A percentile compares a stretch with the other conserved stretches of the same genome.
Evolutionary conservation across 2,329 filamentous ascomycete genomes (phyloP).

Genomic region (Ceratocystis albifundus): DNA sequence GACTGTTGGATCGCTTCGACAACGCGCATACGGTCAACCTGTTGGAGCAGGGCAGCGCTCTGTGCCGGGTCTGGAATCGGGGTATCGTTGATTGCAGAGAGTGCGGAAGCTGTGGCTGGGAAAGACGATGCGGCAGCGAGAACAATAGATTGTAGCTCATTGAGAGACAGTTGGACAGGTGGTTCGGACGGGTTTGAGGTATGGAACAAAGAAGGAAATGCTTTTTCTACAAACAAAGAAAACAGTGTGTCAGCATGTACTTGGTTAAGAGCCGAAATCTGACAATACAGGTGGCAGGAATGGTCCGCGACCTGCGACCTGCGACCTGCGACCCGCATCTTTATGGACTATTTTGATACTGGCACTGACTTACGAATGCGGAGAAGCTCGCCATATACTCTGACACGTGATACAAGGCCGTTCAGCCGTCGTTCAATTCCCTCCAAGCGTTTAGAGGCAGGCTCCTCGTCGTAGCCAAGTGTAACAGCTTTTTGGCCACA

Average conservation of each 20-base stretch:
- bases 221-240: slow-evolving; percentile 36
- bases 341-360: neutral
- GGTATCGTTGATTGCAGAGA: slow-evolving; percentile 46
- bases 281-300: neutral
- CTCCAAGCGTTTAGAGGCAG: slow-evolving; percentile 37
- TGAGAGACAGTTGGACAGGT: slow-evolving; percentile 41
- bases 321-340: too few relatives aligned
- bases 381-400: slow-evolving; percentile 48
- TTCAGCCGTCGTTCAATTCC: slow-evolving; percentile 45
- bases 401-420: slow-evolving; percentile 38
- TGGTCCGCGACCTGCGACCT: too few relatives aligned
- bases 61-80: slow-evolving; percentile 45
- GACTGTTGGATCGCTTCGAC: slow-evolving; percentile 49
- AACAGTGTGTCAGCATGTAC: neutral
- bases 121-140: slow-evolving; percentile 46
- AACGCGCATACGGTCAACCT: slow-evolving; percentile 51
- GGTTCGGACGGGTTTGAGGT: slow-evolving; percentile 36
- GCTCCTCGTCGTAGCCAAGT: slow-evolving; percentile 29
- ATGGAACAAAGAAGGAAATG: slow-evolving; percentile 46
- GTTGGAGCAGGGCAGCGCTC: slow-evolving; percentile 44
- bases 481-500: slow-evolving; percentile 34
- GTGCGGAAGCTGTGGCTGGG: slow-evolving; percentile 44
- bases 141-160: slow-evolving; percentile 44
- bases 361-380: slow-evolving; percentile 42
- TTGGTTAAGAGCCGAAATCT: neutral